Base-by-base conservation (phyloP, 176 grass and related monocot genomes). In the Oryza meridionalis region DNA sequence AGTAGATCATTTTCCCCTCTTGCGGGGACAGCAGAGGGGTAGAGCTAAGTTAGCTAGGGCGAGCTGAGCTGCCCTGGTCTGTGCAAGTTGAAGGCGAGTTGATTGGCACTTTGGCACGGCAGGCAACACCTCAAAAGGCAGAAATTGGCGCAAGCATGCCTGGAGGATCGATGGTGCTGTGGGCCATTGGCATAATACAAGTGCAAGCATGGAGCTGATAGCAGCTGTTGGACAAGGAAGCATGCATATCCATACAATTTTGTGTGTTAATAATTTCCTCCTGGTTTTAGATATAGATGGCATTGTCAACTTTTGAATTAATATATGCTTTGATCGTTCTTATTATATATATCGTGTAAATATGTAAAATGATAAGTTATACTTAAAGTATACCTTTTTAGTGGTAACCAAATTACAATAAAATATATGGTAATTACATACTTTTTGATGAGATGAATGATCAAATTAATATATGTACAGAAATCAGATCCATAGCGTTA, bases 101-200 rank as follows among this genome's bases (percentile, higher is more conserved):
- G 88, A 86, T 83, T 82, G 84, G 79, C 73, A 73, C 50, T 0
- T 83, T 82, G 84, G 74, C 73, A 73, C 65, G 0, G 65, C 22
- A 71, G 13, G 67, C 72, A 73, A 62, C 83, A 82, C 79, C 68
- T 83, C 73, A 74, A 82, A 86, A 90, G 74, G 79, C 68, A 75
- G 38, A 79, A 69, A 63, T 90, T 79, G 88, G 40, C 63, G 32
- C 74, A 62, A 67, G 79, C 61, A 79, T 79, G 68, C 17, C 51
- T 58, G 51, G 17, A 58, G 4, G 22, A 40, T 13, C 42, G 0
- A 50, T 72, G 80, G 62, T 40, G 77, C 65, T 3, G 88, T 55
- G 88, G 72, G 71, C 77, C 83, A 77, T 10, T 4, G 17, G 17
- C 2, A 81, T 65, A 21, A 70, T 58, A 58, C 70, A 49, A 25